Evolutionary conservation across 768 basidiomycete genomes (phyloP).

Genomic region (Imleria badia): DNA sequence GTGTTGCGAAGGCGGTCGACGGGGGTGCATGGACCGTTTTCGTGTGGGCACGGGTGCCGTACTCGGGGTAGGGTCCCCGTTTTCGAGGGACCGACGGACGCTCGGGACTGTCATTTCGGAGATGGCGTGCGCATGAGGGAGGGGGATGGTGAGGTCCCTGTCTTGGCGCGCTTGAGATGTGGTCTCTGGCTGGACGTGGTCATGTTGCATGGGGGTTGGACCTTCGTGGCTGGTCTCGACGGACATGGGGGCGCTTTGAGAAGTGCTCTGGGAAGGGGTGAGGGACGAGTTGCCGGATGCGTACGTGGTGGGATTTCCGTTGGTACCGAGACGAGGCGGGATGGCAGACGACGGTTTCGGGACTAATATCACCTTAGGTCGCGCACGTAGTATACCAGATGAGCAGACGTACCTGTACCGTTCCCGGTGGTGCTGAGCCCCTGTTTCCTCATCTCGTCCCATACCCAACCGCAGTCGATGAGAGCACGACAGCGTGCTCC

Average conservation of each 20-base stretch:
- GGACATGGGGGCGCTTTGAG: constrained; percentile 42
- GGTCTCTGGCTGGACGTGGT: neutral
- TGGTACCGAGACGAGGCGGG: constrained; percentile 1
- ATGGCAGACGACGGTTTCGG: constrained; percentile 4
- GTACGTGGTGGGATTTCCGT: constrained; percentile 21
- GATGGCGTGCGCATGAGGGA: constrained; percentile 30
- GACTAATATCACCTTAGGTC: too few relatives aligned
- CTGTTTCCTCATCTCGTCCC: constrained; percentile 66
- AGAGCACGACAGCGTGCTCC: constrained; percentile 62
- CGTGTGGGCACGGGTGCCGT: neutral
- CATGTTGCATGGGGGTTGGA: constrained; percentile 1
- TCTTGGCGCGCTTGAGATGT: neutral
- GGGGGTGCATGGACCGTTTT: constrained; percentile 4
- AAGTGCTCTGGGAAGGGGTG: constrained; percentile 76
- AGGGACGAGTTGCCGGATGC: constrained; percentile 62
- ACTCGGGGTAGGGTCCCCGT: too few relatives aligned
- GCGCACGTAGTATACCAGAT: too few relatives aligned
- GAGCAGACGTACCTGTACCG: neutral
- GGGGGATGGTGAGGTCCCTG: constrained; percentile 14
- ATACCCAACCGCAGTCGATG: constrained; percentile 65
- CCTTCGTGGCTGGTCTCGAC: constrained; percentile 17
- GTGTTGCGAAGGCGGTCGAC: constrained; percentile 25
- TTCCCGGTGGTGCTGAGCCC: constrained; percentile 36
- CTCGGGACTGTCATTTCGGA: constrained; percentile 28
- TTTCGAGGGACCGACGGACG: constrained; percentile 3